Evolutionary conservation across 2,329 filamentous ascomycete genomes (phyloP).

Genomic region (Penicillium sp.): DNA sequence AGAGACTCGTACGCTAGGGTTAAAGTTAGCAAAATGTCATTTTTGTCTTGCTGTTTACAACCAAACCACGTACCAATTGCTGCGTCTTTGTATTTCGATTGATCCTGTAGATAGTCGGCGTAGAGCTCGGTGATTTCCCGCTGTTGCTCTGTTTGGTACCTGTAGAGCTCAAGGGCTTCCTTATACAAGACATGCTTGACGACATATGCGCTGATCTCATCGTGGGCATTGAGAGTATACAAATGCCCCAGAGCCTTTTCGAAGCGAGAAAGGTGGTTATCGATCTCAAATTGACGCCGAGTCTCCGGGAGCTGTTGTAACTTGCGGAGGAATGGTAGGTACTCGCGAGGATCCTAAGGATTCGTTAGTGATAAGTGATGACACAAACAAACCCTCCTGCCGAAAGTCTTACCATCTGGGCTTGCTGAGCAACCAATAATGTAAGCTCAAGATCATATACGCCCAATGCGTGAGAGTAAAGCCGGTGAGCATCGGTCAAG

Average conservation of each 20-base stretch:
- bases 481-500: constrained; percentile 83
- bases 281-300: constrained; percentile 77
- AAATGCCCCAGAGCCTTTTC: constrained; percentile 76
- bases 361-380: constrained; percentile 11
- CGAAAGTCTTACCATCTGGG: constrained; percentile 63
- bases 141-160: constrained; percentile 70
- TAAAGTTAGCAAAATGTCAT: constrained; percentile 7
- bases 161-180: constrained; percentile 74
- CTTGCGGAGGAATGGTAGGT: constrained; percentile 88
- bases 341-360: constrained; percentile 76
- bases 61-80: constrained; percentile 56
- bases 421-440: constrained; percentile 88
- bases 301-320: constrained; percentile 71
- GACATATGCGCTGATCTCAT: constrained; percentile 75
- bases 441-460: constrained; percentile 90
- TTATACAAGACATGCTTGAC: constrained; percentile 77
- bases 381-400: background rate
- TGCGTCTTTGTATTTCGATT: constrained; percentile 78
- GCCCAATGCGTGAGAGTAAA: constrained; percentile 87
- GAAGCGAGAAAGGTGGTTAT: constrained; percentile 77
- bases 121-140: constrained; percentile 72
- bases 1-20: constrained; percentile 76
- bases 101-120: constrained; percentile 70
- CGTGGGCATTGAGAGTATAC: constrained; percentile 68
- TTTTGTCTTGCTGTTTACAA: background rate